A percentile compares a stretch with the other conserved stretches of the same genome.
Evolutionary conservation across 1,284 basidiomycete species (phyloP).

Genomic region (Rhodotorula sp.): DNA sequence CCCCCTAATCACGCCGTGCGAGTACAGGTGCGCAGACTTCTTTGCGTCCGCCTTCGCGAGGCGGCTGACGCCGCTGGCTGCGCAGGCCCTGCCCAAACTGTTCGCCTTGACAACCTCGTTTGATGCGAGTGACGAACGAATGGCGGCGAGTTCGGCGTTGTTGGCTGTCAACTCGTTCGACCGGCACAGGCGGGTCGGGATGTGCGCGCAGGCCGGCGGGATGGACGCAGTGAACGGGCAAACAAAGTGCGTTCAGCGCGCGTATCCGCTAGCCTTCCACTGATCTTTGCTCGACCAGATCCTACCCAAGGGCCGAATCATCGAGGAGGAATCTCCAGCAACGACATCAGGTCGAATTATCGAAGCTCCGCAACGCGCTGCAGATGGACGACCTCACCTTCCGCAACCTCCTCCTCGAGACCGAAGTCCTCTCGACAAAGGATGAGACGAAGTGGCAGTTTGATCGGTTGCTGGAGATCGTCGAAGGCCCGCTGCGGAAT

Average conservation of each 20-base stretch:
- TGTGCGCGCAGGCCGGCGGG: not conserved
- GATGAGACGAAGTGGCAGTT: slow-evolving; percentile 93
- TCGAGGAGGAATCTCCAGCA: not conserved
- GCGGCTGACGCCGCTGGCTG: not conserved
- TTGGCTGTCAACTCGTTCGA: slow-evolving; percentile 89
- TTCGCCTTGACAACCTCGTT: slow-evolving; percentile 80
- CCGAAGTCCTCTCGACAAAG: slow-evolving; percentile 82
- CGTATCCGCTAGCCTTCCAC: too few relatives aligned
- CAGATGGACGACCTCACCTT: slow-evolving; percentile 82
- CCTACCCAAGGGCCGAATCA: not conserved
- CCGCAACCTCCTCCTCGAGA: slow-evolving; percentile 71
- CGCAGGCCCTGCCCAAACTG: slow-evolving; percentile 74
- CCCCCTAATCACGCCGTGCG: slow-evolving; percentile 76
- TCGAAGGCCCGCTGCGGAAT: slow-evolving; percentile 89
- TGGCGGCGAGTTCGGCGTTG: slow-evolving; percentile 78
- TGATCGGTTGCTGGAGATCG: slow-evolving; percentile 79
- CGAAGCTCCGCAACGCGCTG: slow-evolving; percentile 80
- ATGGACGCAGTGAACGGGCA: not conserved
- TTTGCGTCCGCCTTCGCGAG: not conserved
- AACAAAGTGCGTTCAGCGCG: not conserved
- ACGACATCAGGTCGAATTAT: slow-evolving; percentile 76
- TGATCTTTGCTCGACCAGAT: not conserved
- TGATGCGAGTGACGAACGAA: slow-evolving; percentile 65
- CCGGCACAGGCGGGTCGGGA: slow-evolving; percentile 67
- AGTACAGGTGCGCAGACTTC: slow-evolving; percentile 62